phyloP scores from a whole-genome alignment of 768 basidiomycete genomes.

The Calvatia gigantea region DNA sequence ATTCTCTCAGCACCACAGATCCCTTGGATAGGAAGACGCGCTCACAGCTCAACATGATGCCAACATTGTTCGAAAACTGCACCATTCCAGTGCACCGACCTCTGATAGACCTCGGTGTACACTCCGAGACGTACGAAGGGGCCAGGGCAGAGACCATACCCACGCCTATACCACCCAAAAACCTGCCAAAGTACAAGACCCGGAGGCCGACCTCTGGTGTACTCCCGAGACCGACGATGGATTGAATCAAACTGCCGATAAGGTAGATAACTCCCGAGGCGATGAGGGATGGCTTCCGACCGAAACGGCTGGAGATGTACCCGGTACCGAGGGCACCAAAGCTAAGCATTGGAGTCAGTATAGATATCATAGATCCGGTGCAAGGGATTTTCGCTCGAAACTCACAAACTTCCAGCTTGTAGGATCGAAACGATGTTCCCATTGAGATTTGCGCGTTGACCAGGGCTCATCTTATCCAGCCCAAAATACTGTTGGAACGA shows the following conservation, averaged over 20 bases:
- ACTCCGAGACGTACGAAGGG: constrained; percentile 51
- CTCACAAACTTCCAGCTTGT: constrained; percentile 48
- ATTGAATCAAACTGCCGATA: constrained; percentile 46
- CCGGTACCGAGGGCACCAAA: constrained; percentile 42
- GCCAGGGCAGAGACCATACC: constrained; percentile 50
- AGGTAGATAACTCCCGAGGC: constrained; percentile 43
- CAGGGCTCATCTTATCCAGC: constrained; percentile 31
- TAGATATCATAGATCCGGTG: no score
- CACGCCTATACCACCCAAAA: constrained; percentile 59
- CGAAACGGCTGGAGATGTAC: constrained; percentile 38
- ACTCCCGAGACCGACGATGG: constrained; percentile 38
- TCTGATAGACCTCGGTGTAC: constrained; percentile 41
- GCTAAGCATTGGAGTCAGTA: no score
- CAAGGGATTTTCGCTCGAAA: neutral
- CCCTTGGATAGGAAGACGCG: neutral
- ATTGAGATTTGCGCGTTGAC: constrained; percentile 36
- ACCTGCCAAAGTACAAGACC: constrained; percentile 46
- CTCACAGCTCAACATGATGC: constrained; percentile 36
- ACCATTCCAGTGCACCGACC: constrained; percentile 48
- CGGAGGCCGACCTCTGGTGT: constrained; percentile 28
- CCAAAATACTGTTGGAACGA: constrained; percentile 50
- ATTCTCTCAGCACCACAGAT: neutral
- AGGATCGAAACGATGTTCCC: constrained; percentile 52
- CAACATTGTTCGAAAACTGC: constrained; percentile 33
- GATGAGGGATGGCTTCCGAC: constrained; percentile 43